Base-by-base conservation (phyloP, 2,329 filamentous ascomycete species). In the Fusarium sp. region DNA sequence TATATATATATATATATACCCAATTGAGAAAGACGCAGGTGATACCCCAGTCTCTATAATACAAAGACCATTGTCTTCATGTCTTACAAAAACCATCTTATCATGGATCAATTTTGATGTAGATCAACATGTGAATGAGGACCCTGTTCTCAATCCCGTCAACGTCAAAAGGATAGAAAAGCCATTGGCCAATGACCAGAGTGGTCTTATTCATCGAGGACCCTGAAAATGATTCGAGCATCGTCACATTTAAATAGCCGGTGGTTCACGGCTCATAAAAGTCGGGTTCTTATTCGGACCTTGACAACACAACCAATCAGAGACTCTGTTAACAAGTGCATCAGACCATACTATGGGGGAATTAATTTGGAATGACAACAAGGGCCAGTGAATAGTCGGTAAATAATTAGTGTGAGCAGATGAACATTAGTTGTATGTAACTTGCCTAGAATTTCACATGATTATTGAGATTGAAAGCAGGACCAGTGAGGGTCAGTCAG, bases 151-250 rank as follows among this genome's bases (percentile, higher is more conserved):
- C n/a, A 10, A 52, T 11, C 53, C 48, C 32, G 44, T 44, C 41
- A 20, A 41, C 9, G 11, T 50, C 44, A 51, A 55, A 65, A 37
- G 5, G 11, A 46, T 22, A 14, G 8, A 40, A 37, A 32, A 49
- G 41, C 39, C 51, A 73, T 73, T 72, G 62, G 61, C 71, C 72
- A 74, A 74, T 72, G 51, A 40, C 45, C 50, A 58, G 41, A 6
- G 51, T 70, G 67, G 61, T 32, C 72, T 74, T 74, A 74, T 74
- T 73, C 72, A 74, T 74, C 68, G 45, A 70, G 51, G 66, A 67
- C 59, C 65, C 63, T 64, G 62, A 59, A 65, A 67, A 67, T 61
- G 67, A 63, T 65, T 62, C 64, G 66, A 70, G 71, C 33, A 73
- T 68, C 58, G 66, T 67, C 54, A 65, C 48, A 72, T 50, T 39